Percentiles rank a stretch among this genome's conserved stretches.
Evolutionary conservation across 345 rosid species (phyloP).

Genomic region (Syzygium grande): DNA sequence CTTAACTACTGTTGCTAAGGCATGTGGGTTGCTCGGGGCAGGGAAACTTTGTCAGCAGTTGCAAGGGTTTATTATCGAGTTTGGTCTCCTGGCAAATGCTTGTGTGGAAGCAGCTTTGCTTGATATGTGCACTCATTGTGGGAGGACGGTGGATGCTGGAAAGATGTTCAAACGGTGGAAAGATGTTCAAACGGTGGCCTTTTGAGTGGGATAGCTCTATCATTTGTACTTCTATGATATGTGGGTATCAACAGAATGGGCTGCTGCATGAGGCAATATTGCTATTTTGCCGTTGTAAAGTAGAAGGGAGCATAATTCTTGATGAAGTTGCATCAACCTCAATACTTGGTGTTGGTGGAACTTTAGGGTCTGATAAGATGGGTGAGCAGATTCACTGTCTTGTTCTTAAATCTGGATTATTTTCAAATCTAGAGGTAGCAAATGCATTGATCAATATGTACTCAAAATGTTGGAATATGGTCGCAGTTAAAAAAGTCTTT

Average conservation of each 20-base stretch:
- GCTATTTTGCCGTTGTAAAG: constrained; percentile 24
- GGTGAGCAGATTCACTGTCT: too few relatives aligned
- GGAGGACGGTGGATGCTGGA: constrained; percentile 71
- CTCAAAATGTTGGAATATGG: too few relatives aligned
- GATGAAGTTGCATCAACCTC: constrained; percentile 61
- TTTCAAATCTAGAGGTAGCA: too few relatives aligned
- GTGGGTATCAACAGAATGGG: constrained; percentile 66
- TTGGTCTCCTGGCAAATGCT: constrained; percentile 45
- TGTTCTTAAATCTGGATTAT: too few relatives aligned
- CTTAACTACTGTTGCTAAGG: constrained; percentile 48
- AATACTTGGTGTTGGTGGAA: constrained; percentile 4
- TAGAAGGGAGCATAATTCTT: constrained; percentile 28
- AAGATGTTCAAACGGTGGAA: constrained; percentile 46
- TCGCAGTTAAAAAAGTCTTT: constrained; percentile 6
- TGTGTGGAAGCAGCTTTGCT: constrained; percentile 57
- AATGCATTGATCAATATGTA: too few relatives aligned
- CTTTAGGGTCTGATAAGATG: too few relatives aligned
- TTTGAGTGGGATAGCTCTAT: constrained; percentile 25
- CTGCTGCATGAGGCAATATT: constrained; percentile 59
- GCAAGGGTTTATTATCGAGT: constrained; percentile 61
- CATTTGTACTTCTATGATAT: constrained; percentile 51
- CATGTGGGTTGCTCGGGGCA: constrained; percentile 47
- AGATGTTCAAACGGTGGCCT: constrained; percentile 51
- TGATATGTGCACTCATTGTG: constrained; percentile 78
- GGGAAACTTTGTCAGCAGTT: constrained; percentile 48